Evolutionary conservation across 345 rosid species (phyloP), one percentile per base, ranked within the genome.

Genomic region (Moricandia arvensis): DNA sequence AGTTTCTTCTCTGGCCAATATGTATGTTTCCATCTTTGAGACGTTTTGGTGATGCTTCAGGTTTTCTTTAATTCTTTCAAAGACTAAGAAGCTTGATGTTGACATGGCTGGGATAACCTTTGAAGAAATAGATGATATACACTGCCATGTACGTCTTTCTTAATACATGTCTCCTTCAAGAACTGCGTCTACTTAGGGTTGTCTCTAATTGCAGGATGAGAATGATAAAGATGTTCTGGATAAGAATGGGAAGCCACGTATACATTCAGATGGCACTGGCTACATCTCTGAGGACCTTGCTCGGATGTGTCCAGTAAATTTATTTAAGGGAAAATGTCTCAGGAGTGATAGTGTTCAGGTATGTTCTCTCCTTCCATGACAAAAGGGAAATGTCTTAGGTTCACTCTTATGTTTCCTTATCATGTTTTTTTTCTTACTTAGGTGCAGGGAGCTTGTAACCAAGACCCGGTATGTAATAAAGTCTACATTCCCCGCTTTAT

Each of bases 221-320:
- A 16, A 85, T 30, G 78, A 75, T 16, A 85, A 83, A 4, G 11
- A 4, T 72, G 70, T 86, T 27, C 16, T 9, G 47, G 85, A 77
- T 29, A 78, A 80, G 67, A 81, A 87, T 49, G 81, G 82, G 3
- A 65, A 91, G 30, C 66, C 24, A 2, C 31, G 34, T 27, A 86
- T 91, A 70, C 89, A 85, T 76, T 80, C 90, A 1, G 97, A 94
- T 83, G 98, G 97, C 41, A 93, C 97, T 69, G 98, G 98, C 45
- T 90, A 69, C 58, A 85, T 93, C 60, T 91, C 97, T 13, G 80
- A 85, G 73, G 98, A 93, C 75, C 82, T 93, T 18, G 97, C 93
- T 74, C 57, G 80, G 63, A 79, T 78, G 81, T 93, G 98, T 80
- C 86, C 82, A 8, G 66, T 53, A 31, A 72, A 75, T 68, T 69